These are phyloP conservation scores for Kluyveromyces sp. DNA, from an alignment of 1,139 yeast genomes.

Conservation along the genomic window DNA sequence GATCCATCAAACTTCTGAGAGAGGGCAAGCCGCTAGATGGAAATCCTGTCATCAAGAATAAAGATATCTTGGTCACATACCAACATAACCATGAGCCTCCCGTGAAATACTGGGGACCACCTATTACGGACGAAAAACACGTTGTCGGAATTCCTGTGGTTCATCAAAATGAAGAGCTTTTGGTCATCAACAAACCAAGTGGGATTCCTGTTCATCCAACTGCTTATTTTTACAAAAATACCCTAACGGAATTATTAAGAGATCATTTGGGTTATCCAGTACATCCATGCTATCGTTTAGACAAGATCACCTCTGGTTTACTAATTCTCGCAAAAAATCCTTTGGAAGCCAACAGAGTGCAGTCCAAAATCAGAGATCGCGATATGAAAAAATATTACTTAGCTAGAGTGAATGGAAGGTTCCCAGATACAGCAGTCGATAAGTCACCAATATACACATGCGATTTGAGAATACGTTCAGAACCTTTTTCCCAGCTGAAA, in stretches of 20 bases:
- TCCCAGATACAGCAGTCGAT: slow-evolving; percentile 42
- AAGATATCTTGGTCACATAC: slow-evolving; percentile 42
- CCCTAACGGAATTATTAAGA: slow-evolving; percentile 53
- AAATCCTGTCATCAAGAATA: slow-evolving; percentile 27
- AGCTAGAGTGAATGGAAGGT: slow-evolving; percentile 56
- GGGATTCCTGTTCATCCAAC: slow-evolving; percentile 82
- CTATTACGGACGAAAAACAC: slow-evolving; percentile 8
- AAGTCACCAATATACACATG: slow-evolving; percentile 58
- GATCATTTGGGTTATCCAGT: slow-evolving; percentile 28
- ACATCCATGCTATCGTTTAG: slow-evolving; percentile 63
- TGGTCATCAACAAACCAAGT: slow-evolving; percentile 65
- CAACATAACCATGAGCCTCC: slow-evolving; percentile 62
- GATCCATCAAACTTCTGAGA: slow-evolving; percentile 17
- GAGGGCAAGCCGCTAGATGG: slow-evolving; percentile 14
- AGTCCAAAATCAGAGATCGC: slow-evolving; percentile 37
- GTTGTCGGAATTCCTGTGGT: slow-evolving; percentile 36
- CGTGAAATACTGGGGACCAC: slow-evolving; percentile 32
- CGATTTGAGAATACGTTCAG: slow-evolving; percentile 29
- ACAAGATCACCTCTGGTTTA: slow-evolving; percentile 68
- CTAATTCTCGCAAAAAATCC: slow-evolving; percentile 49
- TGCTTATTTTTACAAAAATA: slow-evolving; percentile 53
- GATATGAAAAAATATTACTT: slow-evolving; percentile 39
- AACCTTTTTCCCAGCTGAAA: slow-evolving; percentile 40
- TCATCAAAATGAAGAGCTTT: slow-evolving; percentile 38
- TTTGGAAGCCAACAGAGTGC: slow-evolving; percentile 38